Evolutionary conservation across 768 basidiomycete species (phyloP).

Genomic region (Trametes elegans): DNA sequence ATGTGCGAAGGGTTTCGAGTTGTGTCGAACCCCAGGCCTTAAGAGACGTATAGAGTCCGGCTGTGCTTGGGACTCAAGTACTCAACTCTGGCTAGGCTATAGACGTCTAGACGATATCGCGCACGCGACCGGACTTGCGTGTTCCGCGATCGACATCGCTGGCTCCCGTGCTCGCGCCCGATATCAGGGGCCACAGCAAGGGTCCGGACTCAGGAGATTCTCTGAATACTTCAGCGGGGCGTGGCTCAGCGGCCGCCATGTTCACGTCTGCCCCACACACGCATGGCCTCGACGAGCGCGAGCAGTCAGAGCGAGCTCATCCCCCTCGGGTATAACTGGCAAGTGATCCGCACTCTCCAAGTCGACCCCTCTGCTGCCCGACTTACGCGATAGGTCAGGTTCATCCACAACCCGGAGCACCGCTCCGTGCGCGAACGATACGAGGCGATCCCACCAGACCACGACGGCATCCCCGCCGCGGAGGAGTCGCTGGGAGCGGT

Average conservation of each 20-base stretch:
- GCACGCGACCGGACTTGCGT: no score
- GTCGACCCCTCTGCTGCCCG: neutral
- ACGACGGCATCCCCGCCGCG: constrained; percentile 1
- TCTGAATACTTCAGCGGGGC: no score
- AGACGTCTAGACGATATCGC: no score
- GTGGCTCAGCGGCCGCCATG: neutral
- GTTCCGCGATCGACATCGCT: no score
- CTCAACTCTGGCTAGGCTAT: no score
- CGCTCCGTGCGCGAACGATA: constrained; percentile 16
- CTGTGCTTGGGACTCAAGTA: no score
- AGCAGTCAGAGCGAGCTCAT: neutral
- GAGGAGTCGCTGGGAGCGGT: constrained; percentile 7
- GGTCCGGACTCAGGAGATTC: no score
- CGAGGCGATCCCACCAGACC: constrained; percentile 12
- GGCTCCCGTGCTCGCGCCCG: no score
- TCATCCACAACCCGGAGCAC: constrained; percentile 16
- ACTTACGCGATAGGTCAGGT: constrained; percentile 9
- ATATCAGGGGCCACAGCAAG: no score
- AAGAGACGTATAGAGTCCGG: no score
- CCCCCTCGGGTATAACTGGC: neutral
- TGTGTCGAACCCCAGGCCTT: no score
- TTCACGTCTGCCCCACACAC: neutral
- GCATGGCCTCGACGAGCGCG: neutral
- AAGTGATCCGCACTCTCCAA: neutral
- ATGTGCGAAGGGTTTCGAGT: no score